These are phyloP conservation scores for Aspergillus costaricaensis DNA, from an alignment of 2,329 filamentous ascomycete genomes.

Conservation along the genomic window DNA sequence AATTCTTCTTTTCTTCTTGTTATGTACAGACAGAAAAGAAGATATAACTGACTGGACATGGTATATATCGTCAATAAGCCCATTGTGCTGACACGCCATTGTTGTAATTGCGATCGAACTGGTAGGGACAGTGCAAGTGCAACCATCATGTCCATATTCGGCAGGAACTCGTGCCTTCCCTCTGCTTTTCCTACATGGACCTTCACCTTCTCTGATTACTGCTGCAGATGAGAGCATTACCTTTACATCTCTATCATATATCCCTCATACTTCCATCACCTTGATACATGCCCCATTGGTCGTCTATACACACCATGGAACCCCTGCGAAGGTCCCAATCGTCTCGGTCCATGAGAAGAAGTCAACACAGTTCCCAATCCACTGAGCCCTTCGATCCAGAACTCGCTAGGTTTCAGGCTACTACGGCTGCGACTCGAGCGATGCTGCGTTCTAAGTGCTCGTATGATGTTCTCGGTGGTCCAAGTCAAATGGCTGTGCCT, in stretches of 20 bases:
- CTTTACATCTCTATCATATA: constrained; percentile 6
- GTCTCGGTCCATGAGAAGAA: constrained; percentile 38
- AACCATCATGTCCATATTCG: background rate
- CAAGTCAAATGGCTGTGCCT: constrained; percentile 28
- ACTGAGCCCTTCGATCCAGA: constrained; percentile 34
- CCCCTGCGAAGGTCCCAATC: constrained; percentile 43
- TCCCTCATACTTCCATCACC: constrained; percentile 14
- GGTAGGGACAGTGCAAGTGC: no score
- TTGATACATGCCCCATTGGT: constrained; percentile 1
- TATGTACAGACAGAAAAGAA: no score
- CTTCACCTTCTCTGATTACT: background rate
- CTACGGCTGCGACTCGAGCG: constrained; percentile 45
- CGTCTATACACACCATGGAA: constrained; percentile 27
- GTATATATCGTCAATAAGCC: no score
- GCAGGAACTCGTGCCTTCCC: background rate
- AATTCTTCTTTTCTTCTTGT: no score
- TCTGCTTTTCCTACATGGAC: background rate
- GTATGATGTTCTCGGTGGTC: constrained; percentile 34
- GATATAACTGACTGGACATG: no score
- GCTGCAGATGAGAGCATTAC: background rate
- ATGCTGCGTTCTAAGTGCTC: constrained; percentile 41
- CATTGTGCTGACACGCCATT: no score
- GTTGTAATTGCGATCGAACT: no score
- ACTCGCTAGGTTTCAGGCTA: constrained; percentile 37
- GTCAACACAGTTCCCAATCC: constrained; percentile 23